Evolutionary conservation across 1,284 basidiomycete genomes (phyloP).

Genomic region (Erythrobasidium hasegawianum): DNA sequence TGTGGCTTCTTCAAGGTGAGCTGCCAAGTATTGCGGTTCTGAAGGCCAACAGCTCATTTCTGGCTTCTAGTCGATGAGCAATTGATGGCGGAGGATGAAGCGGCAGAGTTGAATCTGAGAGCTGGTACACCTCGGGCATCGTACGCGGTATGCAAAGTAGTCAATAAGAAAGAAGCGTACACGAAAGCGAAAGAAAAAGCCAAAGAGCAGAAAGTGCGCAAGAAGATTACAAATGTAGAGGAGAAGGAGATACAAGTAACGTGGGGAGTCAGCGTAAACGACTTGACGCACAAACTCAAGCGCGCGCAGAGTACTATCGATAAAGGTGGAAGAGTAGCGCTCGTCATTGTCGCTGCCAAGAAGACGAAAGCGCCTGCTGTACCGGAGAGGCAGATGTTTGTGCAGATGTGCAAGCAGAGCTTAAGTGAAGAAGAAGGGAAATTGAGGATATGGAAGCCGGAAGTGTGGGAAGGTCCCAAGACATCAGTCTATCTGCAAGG

Average conservation of each 20-base stretch:
- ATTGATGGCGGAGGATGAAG: conserved; percentile 11
- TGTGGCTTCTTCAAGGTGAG: conserved; percentile 30
- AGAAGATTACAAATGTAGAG: conserved; percentile 27
- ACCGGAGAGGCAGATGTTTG: conserved; percentile 18
- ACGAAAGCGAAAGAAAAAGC: conserved; percentile 38
- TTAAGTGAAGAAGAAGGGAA: conserved; percentile 12
- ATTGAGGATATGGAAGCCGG: conserved; percentile 23
- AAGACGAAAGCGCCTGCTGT: conserved; percentile 5
- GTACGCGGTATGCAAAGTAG: conserved; percentile 48
- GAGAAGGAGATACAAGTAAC: conserved; percentile 69
- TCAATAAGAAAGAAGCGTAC: conserved; percentile 50
- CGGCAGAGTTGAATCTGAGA: background rate
- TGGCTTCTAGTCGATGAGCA: conserved; percentile 26
- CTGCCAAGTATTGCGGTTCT: background rate
- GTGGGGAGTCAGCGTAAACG: conserved; percentile 61
- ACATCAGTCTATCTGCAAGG: conserved; percentile 31
- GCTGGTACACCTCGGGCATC: too few species aligned
- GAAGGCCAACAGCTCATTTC: background rate
- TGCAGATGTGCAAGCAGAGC: conserved; percentile 17
- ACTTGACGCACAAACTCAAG: conserved; percentile 64
- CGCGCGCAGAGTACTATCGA: conserved; percentile 60
- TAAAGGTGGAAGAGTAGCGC: conserved; percentile 59
- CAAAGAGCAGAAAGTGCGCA: conserved; percentile 45
- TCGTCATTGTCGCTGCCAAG: conserved; percentile 51
- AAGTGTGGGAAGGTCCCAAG: conserved; percentile 20